Evolutionary conservation across 768 basidiomycete genomes (phyloP), one percentile per base, ranked within the genome.

Genomic region (Postia placenta): DNA sequence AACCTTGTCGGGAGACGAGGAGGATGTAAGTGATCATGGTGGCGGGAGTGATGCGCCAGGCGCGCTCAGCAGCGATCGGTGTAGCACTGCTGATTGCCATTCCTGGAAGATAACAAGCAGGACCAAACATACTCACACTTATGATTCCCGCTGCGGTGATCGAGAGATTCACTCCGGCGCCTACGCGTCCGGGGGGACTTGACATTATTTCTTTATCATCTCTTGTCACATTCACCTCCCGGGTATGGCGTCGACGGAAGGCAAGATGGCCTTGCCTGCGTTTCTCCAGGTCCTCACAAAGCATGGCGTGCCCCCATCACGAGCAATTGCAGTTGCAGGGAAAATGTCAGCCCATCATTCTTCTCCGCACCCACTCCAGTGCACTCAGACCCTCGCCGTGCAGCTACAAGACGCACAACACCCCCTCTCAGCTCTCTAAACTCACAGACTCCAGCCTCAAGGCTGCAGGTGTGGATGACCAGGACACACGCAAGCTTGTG

Each of bases 11-110:
- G 35, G 93, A 96, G 44, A 97, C 80, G 23, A 98, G 83, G 43
- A 98, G 79, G 57, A 98, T 79, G 74, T 95, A 97, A 73, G 86
- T 88, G 70, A 96, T 87, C 85, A 90, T 88, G 24, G 38, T 41
- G 11, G 38, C 5, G 20, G 19, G 20, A 28, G 17, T 22, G n/a
- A 14, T 25, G 46, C 19, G 4, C 14, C n/a, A 26, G 42, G 23
- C 23, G 42, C 17, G 42, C 28, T 26, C 42, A 44, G 42, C 27
- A 44, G 23, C 20, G 42, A 44, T 44, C 33, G 45, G 27, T 22
- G n/a, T 43, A 28, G 33, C 20, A 19, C 49, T 28, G 53, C 45
- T 28, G 45, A 51, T 56, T 56, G 38, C 58, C 55, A 42, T 42
- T 52, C 46, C 47, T 42, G 48, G 44, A 28, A 23, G 11, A 9